Conservation (phyloP, 2,329 filamentous ascomycete genomes). For the Colletotrichum lini region DNA sequence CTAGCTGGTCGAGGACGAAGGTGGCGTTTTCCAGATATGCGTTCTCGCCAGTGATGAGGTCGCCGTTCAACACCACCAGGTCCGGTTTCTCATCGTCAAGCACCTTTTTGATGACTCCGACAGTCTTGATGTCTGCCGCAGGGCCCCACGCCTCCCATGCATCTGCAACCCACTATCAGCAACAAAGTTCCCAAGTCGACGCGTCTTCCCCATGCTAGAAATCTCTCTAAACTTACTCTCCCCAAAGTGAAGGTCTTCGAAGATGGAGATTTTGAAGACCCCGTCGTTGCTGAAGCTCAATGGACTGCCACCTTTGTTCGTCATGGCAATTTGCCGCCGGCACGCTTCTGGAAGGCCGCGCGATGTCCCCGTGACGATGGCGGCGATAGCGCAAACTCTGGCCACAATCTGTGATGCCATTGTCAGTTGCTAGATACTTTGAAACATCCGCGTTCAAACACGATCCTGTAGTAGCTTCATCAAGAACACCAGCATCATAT, state of each 20-base stretch:
- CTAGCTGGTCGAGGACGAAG: conserved; percentile 71
- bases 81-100: conserved; percentile 67
- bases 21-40: conserved; percentile 69
- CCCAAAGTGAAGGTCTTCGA: conserved; percentile 80
- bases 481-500: conserved; percentile 6
- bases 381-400: not conserved
- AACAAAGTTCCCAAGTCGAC: no score
- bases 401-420: not conserved
- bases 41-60: conserved; percentile 79
- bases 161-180: conserved; percentile 49
- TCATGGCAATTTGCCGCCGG: not conserved
- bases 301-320: conserved; percentile 30
- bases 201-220: not conserved
- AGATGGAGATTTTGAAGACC: conserved; percentile 70
- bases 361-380: conserved; percentile 6
- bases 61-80: conserved; percentile 79
- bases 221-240: conserved; percentile 64
- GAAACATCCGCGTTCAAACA: no score
- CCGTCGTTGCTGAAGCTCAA: conserved; percentile 59
- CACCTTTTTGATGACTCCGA: conserved; percentile 69
- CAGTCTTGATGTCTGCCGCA: conserved; percentile 69
- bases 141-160: conserved; percentile 62
- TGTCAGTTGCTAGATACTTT: not conserved
- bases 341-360: not conserved
- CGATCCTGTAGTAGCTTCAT: not conserved